These are phyloP conservation scores for Dictyostelium purpureum DNA, from an alignment of 78 protist genomes.

Conservation along the genomic window DNA sequence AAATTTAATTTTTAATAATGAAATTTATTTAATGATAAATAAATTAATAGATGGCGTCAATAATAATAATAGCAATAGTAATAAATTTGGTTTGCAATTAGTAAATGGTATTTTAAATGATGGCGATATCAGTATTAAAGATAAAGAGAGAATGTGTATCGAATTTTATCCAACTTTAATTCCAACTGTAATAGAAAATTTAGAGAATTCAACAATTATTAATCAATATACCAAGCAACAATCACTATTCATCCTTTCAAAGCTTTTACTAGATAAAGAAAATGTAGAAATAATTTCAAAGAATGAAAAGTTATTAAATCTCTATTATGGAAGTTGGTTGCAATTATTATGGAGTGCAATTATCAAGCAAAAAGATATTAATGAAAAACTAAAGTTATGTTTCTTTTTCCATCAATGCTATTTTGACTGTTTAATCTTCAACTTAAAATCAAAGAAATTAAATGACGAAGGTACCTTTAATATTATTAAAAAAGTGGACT, in stretches of 20 bases:
- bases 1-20: neutral
- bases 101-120: neutral
- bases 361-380: neutral
- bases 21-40: neutral
- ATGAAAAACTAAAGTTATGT: slow-evolving; percentile 35
- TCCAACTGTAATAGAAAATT: slow-evolving; percentile 30
- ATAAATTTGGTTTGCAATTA: neutral
- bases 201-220: neutral
- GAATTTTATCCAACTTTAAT: neutral
- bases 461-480: neutral
- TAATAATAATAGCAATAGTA: neutral
- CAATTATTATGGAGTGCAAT: slow-evolving; percentile 17
- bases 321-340: slow-evolving; percentile 6
- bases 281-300: neutral
- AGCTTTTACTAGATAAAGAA: neutral
- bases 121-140: neutral
- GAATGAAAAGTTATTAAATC: neutral
- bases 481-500: neutral
- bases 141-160: neutral
- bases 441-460: neutral
- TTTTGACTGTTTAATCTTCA: neutral
- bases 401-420: slow-evolving; percentile 29
- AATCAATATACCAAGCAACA: slow-evolving; percentile 24
- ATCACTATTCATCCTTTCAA: neutral
- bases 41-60: neutral